phyloP scores from a whole-genome alignment of 2,329 filamentous ascomycete genomes.

The Lachnellula suecica region DNA sequence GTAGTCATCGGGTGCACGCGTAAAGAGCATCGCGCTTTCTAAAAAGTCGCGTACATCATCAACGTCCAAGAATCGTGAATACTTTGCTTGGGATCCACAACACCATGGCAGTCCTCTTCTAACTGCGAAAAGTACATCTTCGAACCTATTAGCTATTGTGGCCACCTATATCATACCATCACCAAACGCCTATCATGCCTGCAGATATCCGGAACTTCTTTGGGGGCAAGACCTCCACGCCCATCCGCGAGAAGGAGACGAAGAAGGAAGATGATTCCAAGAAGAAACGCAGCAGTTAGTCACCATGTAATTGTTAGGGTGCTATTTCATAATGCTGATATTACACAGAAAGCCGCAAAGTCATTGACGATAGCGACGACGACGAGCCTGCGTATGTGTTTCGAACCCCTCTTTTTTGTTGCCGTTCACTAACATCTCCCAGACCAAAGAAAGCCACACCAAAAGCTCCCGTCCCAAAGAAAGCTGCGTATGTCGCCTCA shows the following conservation, averaged over 20 bases:
- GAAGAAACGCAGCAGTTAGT: constrained; percentile 33
- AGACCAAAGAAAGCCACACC: constrained; percentile 44
- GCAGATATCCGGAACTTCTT: constrained; percentile 92
- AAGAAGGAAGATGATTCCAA: constrained; percentile 33
- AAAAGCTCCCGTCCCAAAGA: constrained; percentile 60
- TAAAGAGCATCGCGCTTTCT: constrained; percentile 14
- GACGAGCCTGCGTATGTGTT: constrained; percentile 52
- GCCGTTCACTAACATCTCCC: constrained; percentile 20
- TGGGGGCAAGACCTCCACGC: constrained; percentile 66
- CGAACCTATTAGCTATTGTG: background rate
- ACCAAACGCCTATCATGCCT: constrained; percentile 57
- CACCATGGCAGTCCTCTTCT: background rate
- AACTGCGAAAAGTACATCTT: background rate
- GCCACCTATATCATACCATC: background rate
- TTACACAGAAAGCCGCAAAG: constrained; percentile 56
- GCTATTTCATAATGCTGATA: constrained; percentile 9
- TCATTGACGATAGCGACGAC: constrained; percentile 80
- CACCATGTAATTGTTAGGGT: background rate
- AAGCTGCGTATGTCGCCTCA: constrained; percentile 44
- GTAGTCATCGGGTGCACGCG: constrained; percentile 1
- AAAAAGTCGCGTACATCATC: constrained; percentile 23
- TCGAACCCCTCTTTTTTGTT: background rate
- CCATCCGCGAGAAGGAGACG: constrained; percentile 42
- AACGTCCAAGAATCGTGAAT: constrained; percentile 1
- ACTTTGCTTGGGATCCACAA: background rate